Evolutionary conservation across 768 basidiomycete genomes (phyloP).

Genomic region (Tricholoma sp.): DNA sequence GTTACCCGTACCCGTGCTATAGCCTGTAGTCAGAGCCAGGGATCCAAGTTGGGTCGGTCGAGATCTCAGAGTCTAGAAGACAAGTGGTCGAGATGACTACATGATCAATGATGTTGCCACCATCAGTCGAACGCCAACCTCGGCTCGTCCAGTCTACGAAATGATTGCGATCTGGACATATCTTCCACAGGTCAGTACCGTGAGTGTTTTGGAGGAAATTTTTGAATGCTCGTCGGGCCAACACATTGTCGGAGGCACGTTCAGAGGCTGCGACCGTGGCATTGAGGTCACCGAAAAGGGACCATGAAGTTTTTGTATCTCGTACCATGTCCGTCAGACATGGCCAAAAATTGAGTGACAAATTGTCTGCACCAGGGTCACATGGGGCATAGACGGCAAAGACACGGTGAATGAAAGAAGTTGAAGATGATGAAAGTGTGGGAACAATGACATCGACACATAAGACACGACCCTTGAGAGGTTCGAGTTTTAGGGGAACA

Average conservation of each 20-base stretch:
- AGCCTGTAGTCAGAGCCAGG: constrained; percentile 4
- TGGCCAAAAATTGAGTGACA: constrained; percentile 8
- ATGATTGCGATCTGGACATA: constrained; percentile 2
- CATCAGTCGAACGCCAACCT: not conserved
- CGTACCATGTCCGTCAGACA: constrained; percentile 1
- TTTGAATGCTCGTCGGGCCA: not conserved
- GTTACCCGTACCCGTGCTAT: too few relatives aligned
- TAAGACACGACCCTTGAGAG: constrained; percentile 6
- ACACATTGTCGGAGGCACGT: constrained; percentile 5
- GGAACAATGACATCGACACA: constrained; percentile 10
- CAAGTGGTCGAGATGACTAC: constrained; percentile 6
- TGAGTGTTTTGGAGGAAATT: constrained; percentile 6
- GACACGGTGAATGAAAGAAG: constrained; percentile 6
- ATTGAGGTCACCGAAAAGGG: not conserved
- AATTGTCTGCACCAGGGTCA: constrained; percentile 4
- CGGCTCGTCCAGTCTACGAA: constrained; percentile 12
- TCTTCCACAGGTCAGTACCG: constrained; percentile 7
- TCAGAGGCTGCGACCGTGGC: constrained; percentile 9
- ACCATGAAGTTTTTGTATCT: constrained; percentile 1
- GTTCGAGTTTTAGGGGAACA: not conserved
- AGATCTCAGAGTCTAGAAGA: constrained; percentile 4
- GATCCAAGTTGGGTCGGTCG: constrained; percentile 1
- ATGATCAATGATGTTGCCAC: constrained; percentile 19
- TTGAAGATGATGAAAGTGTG: not conserved
- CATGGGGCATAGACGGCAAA: constrained; percentile 14